phyloP scores from a whole-genome alignment of 73 alveolate species.

The Tetrahymena elliotti region DNA sequence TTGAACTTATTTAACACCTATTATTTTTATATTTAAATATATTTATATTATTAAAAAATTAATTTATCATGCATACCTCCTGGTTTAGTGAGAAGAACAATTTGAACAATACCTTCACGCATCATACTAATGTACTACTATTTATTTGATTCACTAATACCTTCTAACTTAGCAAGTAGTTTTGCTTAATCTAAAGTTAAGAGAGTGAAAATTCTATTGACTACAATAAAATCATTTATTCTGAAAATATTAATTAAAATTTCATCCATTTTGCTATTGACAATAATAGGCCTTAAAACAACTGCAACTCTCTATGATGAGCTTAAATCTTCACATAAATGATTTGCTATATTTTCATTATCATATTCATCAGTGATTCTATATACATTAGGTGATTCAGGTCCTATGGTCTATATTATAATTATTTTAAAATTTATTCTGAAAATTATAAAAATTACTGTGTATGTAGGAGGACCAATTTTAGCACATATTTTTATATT shows the following conservation, averaged over 20 bases:
- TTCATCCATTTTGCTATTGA: neutral
- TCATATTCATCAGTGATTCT: neutral
- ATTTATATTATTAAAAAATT: neutral
- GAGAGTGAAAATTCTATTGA: neutral
- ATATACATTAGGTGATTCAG: neutral
- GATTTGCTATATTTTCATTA: neutral
- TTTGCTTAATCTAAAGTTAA: neutral
- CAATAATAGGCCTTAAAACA: neutral
- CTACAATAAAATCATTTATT: neutral
- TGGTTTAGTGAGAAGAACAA: neutral
- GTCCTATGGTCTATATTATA: neutral
- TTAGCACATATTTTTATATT: neutral
- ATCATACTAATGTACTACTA: neutral
- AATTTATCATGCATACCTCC: neutral
- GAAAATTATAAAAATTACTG: neutral
- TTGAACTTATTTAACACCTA: neutral
- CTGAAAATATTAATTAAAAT: neutral
- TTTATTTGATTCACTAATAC: neutral
- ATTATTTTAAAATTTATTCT: too few relatives aligned
- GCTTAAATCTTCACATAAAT: neutral
- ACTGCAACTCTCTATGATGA: neutral
- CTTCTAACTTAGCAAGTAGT: neutral
- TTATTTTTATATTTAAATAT: neutral
- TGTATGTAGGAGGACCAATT: neutral
- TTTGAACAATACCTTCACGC: neutral